Conservation (phyloP, 2,329 filamentous ascomycete species). For the Hypoxylon sp. region DNA sequence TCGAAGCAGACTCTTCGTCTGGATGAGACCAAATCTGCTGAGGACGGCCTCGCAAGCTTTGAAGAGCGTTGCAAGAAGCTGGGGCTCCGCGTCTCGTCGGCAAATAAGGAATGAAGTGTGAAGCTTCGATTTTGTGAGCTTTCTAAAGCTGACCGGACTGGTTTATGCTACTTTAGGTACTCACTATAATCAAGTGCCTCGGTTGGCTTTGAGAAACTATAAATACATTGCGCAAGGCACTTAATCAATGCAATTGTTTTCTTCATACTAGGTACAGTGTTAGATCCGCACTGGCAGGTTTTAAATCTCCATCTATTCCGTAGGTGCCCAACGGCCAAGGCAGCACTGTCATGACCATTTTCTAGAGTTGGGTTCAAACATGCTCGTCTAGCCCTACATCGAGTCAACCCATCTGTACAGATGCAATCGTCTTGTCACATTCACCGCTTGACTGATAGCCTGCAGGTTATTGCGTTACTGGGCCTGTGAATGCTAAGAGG, state of each 20-base stretch:
- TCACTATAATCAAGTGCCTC: too few relatives aligned
- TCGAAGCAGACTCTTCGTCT: not conserved
- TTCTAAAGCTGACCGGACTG: not conserved
- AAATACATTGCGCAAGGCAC: not conserved
- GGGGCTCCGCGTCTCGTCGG: conserved; percentile 25
- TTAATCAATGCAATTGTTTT: not conserved
- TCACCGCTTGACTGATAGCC: not conserved
- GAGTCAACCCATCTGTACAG: not conserved
- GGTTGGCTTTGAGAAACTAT: not conserved
- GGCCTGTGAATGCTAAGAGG: not conserved
- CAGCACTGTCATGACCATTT: not conserved
- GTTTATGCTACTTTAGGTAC: not conserved
- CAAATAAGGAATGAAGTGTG: conserved; percentile 3
- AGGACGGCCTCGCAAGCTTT: not conserved
- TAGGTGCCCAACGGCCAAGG: not conserved
- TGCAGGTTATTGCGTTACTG: not conserved
- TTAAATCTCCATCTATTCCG: not conserved
- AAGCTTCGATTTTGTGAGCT: not conserved
- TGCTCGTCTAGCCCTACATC: not conserved
- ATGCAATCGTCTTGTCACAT: not conserved
- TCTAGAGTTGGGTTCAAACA: not conserved
- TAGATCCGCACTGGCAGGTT: not conserved
- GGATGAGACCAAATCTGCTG: not conserved
- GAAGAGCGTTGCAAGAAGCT: conserved; percentile 26
- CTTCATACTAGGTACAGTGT: not conserved